phyloP scores from a whole-genome alignment of 2,329 filamentous ascomycete species.

The Exserohilum turcica region DNA sequence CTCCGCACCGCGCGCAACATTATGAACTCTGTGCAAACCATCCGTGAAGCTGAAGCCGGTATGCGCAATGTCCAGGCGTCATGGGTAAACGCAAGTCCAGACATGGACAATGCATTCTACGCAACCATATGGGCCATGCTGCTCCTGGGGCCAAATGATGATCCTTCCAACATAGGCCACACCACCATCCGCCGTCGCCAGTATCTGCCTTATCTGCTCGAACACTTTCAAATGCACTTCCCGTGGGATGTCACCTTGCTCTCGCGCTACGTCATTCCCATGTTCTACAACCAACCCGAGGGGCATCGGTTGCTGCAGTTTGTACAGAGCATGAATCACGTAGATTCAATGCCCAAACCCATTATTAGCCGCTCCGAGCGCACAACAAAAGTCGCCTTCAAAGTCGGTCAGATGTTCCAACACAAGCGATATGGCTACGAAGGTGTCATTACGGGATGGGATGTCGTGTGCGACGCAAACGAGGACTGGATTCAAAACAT shows the following conservation, averaged over 20 bases:
- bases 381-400: conserved; percentile 34
- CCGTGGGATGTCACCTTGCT: conserved; percentile 75
- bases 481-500: conserved; percentile 69
- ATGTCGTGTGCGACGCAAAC: conserved; percentile 61
- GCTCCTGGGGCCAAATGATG: conserved; percentile 46
- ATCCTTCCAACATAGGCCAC: conserved; percentile 22
- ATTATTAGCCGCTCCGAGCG: conserved; percentile 16
- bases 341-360: conserved; percentile 61
- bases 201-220: conserved; percentile 67
- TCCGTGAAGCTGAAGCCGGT: conserved; percentile 36
- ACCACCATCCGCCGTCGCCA: conserved; percentile 54
- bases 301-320: conserved; percentile 61
- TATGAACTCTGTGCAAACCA: conserved; percentile 68
- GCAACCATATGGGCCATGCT: conserved; percentile 72
- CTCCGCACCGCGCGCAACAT: conserved; percentile 82
- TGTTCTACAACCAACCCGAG: conserved; percentile 60
- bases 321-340: conserved; percentile 60
- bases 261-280: conserved; percentile 68
- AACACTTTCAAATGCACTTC: conserved; percentile 67
- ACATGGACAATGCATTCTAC: conserved; percentile 69
- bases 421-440: conserved; percentile 81
- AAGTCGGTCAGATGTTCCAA: conserved; percentile 79
- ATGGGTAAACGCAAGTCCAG: conserved; percentile 43
- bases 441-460: conserved; percentile 89
- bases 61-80: conserved; percentile 26